Conservation (phyloP, 2,329 filamentous ascomycete genomes). For the Penicillium sp. region DNA sequence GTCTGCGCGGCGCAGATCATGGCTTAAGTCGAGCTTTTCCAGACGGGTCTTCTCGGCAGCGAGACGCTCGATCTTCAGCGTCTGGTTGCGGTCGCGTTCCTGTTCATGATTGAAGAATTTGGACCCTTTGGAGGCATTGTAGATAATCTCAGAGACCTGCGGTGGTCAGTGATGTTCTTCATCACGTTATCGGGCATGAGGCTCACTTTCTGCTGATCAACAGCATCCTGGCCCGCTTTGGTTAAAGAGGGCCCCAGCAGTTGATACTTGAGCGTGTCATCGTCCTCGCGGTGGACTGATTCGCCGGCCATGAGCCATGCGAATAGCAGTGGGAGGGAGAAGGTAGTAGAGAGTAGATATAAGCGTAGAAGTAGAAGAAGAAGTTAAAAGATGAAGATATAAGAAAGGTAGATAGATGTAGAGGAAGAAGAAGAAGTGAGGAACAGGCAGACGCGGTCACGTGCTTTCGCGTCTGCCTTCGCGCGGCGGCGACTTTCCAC, state of each 20-base stretch:
- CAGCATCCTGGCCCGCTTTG: slow-evolving; percentile 88
- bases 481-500: slow-evolving; percentile 10
- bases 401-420: neutral
- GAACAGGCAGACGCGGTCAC: slow-evolving; percentile 36
- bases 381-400: neutral
- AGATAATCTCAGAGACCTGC: slow-evolving; percentile 94
- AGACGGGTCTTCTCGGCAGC: slow-evolving; percentile 74
- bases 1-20: slow-evolving; percentile 76
- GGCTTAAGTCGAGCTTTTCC: slow-evolving; percentile 73
- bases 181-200: neutral
- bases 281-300: slow-evolving; percentile 25
- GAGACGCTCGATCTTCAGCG: slow-evolving; percentile 82
- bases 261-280: slow-evolving; percentile 81
- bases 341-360: no score
- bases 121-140: slow-evolving; percentile 93
- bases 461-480: slow-evolving; percentile 40
- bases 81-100: slow-evolving; percentile 77
- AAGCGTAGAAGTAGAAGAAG: neutral
- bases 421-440: slow-evolving; percentile 12
- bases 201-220: slow-evolving; percentile 83
- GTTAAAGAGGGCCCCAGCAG: slow-evolving; percentile 88
- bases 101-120: slow-evolving; percentile 96
- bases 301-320: slow-evolving; percentile 3
- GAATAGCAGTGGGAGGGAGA: neutral
- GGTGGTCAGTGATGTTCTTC: neutral